Percentiles rank a stretch among this genome's conserved stretches.
Evolutionary conservation across 495 filamentous ascomycete genomes (phyloP).

Genomic region (Thozetella sp.): DNA sequence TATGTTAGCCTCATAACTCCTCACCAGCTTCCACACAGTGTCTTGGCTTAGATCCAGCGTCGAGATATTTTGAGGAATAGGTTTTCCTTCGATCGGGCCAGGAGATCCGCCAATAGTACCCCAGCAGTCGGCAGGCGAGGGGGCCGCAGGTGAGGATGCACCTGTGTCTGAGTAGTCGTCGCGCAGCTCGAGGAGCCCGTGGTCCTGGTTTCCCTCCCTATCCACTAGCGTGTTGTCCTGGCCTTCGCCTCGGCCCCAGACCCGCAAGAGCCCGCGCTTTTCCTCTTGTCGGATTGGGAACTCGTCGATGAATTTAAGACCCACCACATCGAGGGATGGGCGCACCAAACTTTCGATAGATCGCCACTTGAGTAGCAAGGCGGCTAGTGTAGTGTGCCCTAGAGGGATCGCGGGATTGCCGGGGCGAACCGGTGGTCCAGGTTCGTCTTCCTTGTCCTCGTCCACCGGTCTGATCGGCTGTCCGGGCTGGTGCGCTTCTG

Average conservation of each 20-base stretch:
- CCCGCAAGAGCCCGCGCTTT: constrained; percentile 69
- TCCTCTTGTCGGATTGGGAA: constrained; percentile 74
- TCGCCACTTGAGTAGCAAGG: constrained; percentile 73
- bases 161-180: constrained; percentile 49
- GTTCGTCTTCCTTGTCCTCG: constrained; percentile 43
- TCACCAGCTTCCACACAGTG: constrained; percentile 64
- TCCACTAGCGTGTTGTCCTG: constrained; percentile 42
- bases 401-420: constrained; percentile 68
- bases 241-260: constrained; percentile 81
- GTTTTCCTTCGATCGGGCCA: constrained; percentile 36
- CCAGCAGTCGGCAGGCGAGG: constrained; percentile 47
- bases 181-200: constrained; percentile 25
- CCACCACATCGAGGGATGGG: constrained; percentile 39
- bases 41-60: constrained; percentile 63
- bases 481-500: constrained; percentile 32
- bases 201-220: constrained; percentile 26
- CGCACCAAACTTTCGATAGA: constrained; percentile 60
- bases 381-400: constrained; percentile 82
- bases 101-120: constrained; percentile 48
- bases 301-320: constrained; percentile 64
- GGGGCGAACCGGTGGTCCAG: constrained; percentile 43
- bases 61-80: constrained; percentile 57
- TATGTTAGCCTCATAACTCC: constrained; percentile 77
- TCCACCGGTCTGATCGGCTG: constrained; percentile 22
- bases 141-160: constrained; percentile 48